These are phyloP conservation scores for Hypericum androsaemum DNA, from an alignment of 345 rosid genomes.

Conservation along the genomic window DNA sequence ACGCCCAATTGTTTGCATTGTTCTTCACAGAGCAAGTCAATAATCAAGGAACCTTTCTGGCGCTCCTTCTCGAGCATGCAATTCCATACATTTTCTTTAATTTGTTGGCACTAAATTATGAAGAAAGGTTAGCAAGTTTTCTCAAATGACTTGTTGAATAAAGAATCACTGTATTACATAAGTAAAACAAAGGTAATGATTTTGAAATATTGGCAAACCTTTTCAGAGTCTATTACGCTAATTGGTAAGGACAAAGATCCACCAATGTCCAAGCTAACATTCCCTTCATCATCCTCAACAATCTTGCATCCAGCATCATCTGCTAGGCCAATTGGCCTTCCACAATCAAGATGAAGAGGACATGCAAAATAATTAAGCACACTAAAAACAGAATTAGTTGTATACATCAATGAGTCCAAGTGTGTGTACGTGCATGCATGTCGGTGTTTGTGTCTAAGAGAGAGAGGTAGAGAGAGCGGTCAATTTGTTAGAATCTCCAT, in stretches of 20 bases:
- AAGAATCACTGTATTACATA: no score
- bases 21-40: constrained; percentile 44
- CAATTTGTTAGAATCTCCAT: no score
- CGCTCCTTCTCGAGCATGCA: constrained; percentile 31
- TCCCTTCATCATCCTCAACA: constrained; percentile 17
- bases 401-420: no score
- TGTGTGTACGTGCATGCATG: no score
- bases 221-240: constrained; percentile 45
- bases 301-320: constrained; percentile 37
- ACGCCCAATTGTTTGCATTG: constrained; percentile 40
- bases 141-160: no score
- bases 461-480: no score
- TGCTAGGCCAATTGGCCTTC: constrained; percentile 40
- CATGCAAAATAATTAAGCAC: background rate
- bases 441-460: no score
- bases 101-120: constrained; percentile 29
- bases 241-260: constrained; percentile 45
- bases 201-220: constrained; percentile 29
- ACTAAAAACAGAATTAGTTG: background rate
- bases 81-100: constrained; percentile 39
- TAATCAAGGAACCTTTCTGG: constrained; percentile 41
- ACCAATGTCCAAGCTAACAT: constrained; percentile 26
- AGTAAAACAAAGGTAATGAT: background rate
- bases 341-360: constrained; percentile 7
- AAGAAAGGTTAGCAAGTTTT: no score